phyloP scores from a whole-genome alignment of 2,329 filamentous ascomycete species.

The Aspergillus sp. region DNA sequence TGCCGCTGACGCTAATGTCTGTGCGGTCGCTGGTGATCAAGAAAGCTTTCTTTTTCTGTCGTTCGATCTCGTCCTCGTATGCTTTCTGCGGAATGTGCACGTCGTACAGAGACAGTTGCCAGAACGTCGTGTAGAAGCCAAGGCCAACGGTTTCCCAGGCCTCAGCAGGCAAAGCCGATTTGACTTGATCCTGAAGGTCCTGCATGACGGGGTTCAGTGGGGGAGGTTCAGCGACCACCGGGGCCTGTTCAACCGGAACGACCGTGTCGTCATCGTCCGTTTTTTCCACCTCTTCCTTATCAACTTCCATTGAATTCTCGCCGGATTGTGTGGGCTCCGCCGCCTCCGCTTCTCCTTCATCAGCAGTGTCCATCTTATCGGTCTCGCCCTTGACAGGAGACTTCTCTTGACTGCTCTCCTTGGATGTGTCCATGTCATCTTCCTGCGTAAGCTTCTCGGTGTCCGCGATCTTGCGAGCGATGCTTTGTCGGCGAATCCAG shows the following conservation, averaged over 20 bases:
- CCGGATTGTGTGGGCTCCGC: slow-evolving; percentile 19
- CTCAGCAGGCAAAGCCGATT: slow-evolving; percentile 58
- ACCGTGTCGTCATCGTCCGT: slow-evolving; percentile 14
- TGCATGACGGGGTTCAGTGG: slow-evolving; percentile 70
- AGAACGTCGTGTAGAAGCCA: slow-evolving; percentile 87
- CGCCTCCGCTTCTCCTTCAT: slow-evolving; percentile 22
- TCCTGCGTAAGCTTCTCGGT: slow-evolving; percentile 36
- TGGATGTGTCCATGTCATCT: slow-evolving; percentile 16
- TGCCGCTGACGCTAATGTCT: slow-evolving; percentile 67
- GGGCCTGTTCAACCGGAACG: slow-evolving; percentile 3
- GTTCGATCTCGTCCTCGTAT: slow-evolving; percentile 74
- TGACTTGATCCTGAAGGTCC: slow-evolving; percentile 69
- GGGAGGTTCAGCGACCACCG: slow-evolving; percentile 40
- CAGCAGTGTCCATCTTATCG: slow-evolving; percentile 36
- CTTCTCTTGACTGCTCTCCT: slow-evolving; percentile 24
- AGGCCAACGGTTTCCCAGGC: slow-evolving; percentile 71
- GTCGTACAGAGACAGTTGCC: slow-evolving; percentile 83
- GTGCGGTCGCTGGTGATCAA: slow-evolving; percentile 69
- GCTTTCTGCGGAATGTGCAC: slow-evolving; percentile 72
- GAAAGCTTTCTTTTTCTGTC: slow-evolving; percentile 65
- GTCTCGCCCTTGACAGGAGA: slow-evolving; percentile 13
- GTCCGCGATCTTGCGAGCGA: slow-evolving; percentile 63
- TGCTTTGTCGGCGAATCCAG: slow-evolving; percentile 72
- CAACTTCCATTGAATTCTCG: slow-evolving; percentile 35
- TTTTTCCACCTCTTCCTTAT: slow-evolving; percentile 26